A percentile compares a stretch with the other conserved stretches of the same genome.
Conservation (phyloP, 176 grass and related monocot species). For the Paspalum notatum region DNA sequence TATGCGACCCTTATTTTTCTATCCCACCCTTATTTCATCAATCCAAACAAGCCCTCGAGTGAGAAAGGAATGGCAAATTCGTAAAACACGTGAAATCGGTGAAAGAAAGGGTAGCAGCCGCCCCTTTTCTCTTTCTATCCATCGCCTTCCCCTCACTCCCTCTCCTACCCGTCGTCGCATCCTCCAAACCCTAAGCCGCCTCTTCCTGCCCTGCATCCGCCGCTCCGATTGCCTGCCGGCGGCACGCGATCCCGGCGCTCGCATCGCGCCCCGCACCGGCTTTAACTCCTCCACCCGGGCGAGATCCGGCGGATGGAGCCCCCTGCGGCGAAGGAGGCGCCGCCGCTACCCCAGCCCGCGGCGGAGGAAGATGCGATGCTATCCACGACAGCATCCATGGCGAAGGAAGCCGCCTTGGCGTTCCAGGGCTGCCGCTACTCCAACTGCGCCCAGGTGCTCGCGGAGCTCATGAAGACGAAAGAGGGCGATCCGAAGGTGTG, state of each 20-base stretch:
- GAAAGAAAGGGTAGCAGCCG: conserved; percentile 3
- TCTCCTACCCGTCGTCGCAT: conserved; percentile 28
- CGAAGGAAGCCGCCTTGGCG: conserved; percentile 68
- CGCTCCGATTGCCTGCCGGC: neutral
- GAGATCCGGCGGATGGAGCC: conserved; percentile 60
- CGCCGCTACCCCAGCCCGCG: conserved; percentile 33
- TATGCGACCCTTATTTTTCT: too few species aligned
- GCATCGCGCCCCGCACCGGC: neutral
- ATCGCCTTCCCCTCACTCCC: too few species aligned
- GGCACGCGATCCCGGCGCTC: conserved; percentile 14
- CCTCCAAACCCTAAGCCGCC: conserved; percentile 22
- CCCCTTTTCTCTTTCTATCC: too few species aligned
- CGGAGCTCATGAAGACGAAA: conserved; percentile 73
- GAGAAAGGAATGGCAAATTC: conserved; percentile 4
- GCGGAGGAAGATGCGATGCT: conserved; percentile 56
- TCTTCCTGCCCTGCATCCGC: conserved; percentile 57
- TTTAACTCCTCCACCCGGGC: conserved; percentile 33
- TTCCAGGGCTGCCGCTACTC: conserved; percentile 75
- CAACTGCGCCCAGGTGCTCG: conserved; percentile 73
- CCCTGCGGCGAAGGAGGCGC: conserved; percentile 62
- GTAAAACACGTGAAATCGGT: conserved; percentile 24
- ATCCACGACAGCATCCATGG: conserved; percentile 64
- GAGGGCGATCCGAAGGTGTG: conserved; percentile 85
- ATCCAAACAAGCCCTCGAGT: too few species aligned
- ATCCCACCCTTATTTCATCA: too few species aligned